Base-by-base conservation (phyloP, 2,329 filamentous ascomycete genomes). In the Sarocladium strictum region DNA sequence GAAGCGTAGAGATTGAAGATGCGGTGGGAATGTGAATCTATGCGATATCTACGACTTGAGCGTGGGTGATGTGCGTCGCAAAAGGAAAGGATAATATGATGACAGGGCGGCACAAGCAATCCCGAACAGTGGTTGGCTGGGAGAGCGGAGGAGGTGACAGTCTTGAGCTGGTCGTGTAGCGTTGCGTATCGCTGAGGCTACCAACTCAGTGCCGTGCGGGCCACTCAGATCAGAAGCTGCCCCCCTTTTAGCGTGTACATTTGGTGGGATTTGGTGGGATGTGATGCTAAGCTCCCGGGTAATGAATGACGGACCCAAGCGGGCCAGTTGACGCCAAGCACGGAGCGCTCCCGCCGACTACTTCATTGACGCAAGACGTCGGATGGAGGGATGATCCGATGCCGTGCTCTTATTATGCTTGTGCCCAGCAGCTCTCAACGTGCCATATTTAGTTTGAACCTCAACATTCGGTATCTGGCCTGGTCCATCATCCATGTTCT, bases 271-370 rank as follows among this genome's bases (percentile, higher is more conserved):
- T 23, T 21, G 21, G 40, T 24, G 40, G 40, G 17, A 43, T 23
- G 21, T 43, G 40, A 43, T 21, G 40, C 21, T 47, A 47, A 29
- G 43, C 43, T 47, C 43, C 43, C 43, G 43, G 43, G 43, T 47
- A 47, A n/a, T 24, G 43, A 23, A n/a, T 43, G 40, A 24, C 17
- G 5, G 37, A n/a, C n/a, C n/a, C n/a, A n/a, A n/a, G n/a, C n/a
- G n/a, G n/a, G n/a, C n/a, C n/a, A n/a, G 17, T 9, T 24, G 40
- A 43, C 40, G 40, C 14, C 40, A 23, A 43, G 40, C 40, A 10
- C 14, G 17, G 19, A 43, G 40, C 17, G 29, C 29, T 6, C 12
- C 29, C 12, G 29, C 29, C 29, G 29, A 32, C 12, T 32, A 7
- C 29, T 12, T 12, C 29, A 32, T 32, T 32, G 29, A 32, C 29